Conservation (phyloP, 2,329 filamentous ascomycete genomes). For the Hymenoscyphus salicellus region DNA sequence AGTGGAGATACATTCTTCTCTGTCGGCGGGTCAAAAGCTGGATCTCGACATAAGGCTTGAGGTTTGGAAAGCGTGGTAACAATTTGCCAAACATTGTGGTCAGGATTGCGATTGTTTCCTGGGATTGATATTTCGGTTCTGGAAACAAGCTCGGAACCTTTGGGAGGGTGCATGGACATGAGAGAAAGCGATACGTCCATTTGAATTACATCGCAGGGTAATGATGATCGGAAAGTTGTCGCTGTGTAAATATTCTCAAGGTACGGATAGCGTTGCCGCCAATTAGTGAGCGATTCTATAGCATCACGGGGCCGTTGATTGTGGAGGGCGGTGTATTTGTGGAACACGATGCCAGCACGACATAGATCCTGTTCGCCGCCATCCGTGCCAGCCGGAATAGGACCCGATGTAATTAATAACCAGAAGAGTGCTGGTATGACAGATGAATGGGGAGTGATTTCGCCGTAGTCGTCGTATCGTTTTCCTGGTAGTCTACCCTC, state of each 20-base stretch:
- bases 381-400: slow-evolving; percentile 21
- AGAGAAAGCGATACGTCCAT: slow-evolving; percentile 61
- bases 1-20: slow-evolving; percentile 18
- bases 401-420: slow-evolving; percentile 28
- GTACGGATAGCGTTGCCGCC: slow-evolving; percentile 57
- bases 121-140: slow-evolving; percentile 59
- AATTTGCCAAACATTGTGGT: slow-evolving; percentile 55
- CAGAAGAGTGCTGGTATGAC: slow-evolving; percentile 30
- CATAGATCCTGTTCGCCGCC: slow-evolving; percentile 25
- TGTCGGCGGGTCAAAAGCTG: slow-evolving; percentile 38
- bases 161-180: slow-evolving; percentile 55
- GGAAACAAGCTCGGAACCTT: slow-evolving; percentile 58
- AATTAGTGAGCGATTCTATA: slow-evolving; percentile 53
- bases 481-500: slow-evolving; percentile 38
- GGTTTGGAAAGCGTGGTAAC: slow-evolving; percentile 58
- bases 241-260: slow-evolving; percentile 49
- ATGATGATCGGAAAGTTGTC: slow-evolving; percentile 42
- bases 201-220: slow-evolving; percentile 58
- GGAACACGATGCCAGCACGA: slow-evolving; percentile 22
- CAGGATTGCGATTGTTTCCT: slow-evolving; percentile 39
- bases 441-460: slow-evolving; percentile 14
- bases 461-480: slow-evolving; percentile 23
- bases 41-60: slow-evolving; percentile 40
- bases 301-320: slow-evolving; percentile 29
- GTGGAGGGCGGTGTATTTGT: slow-evolving; percentile 29